A percentile compares a stretch with the other conserved stretches of the same genome.
phyloP scores from a whole-genome alignment of 2,329 filamentous ascomycete species.

The Colletotrichum sp. region DNA sequence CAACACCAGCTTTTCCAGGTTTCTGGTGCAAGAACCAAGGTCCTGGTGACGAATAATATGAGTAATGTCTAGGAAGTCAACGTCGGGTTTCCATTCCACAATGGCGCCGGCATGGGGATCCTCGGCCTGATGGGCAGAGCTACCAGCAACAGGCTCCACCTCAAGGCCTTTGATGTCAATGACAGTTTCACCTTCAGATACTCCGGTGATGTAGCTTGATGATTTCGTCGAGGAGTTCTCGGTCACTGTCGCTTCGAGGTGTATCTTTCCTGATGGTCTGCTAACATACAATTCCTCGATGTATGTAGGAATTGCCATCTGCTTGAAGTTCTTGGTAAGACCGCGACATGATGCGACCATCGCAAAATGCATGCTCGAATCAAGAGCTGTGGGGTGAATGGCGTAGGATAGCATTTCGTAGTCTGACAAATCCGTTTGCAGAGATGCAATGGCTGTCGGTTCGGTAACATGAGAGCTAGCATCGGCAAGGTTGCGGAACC shows the following conservation, averaged over 20 bases:
- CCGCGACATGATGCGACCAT: constrained; percentile 24
- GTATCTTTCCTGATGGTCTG: not conserved
- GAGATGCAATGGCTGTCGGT: not conserved
- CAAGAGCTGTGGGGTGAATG: constrained; percentile 44
- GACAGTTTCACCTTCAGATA: not conserved
- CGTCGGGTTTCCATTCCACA: constrained; percentile 15
- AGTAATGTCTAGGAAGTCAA: not conserved
- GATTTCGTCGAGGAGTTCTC: not conserved
- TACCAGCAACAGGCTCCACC: not conserved
- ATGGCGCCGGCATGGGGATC: not conserved
- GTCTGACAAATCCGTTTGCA: not conserved
- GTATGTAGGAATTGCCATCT: not conserved
- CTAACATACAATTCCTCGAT: constrained; percentile 4
- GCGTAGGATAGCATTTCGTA: constrained; percentile 22
- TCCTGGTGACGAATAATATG: not conserved
- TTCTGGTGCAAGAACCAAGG: not conserved
- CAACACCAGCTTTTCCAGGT: not conserved
- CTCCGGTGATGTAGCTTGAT: not conserved
- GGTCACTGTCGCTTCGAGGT: not conserved
- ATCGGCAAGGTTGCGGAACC: constrained; percentile 24
- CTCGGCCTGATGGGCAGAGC: not conserved
- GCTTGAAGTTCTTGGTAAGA: not conserved
- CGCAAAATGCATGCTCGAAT: constrained; percentile 35
- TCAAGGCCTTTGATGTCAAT: constrained; percentile 4
- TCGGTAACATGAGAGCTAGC: not conserved